These are phyloP conservation scores for Solanum sejunctum DNA, from an alignment of 257 asterid genomes.

Conservation along the genomic window DNA sequence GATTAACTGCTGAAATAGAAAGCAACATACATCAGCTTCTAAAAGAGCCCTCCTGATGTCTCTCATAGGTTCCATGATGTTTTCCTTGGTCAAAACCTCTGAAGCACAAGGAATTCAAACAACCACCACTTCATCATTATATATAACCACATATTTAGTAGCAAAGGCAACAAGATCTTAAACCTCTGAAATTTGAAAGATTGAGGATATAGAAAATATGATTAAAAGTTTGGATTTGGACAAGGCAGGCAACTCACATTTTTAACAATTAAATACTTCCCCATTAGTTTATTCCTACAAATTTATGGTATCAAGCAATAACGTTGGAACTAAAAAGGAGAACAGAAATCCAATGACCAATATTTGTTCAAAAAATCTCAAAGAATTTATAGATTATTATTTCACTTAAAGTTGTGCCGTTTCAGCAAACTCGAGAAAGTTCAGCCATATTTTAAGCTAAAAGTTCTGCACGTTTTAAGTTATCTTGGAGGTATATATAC, in stretches of 20 bases:
- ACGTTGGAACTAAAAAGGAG: neutral
- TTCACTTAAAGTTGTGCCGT: no score
- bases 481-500: no score
- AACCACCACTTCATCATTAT: neutral
- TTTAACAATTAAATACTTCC: neutral
- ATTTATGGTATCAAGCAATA: neutral
- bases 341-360: neutral
- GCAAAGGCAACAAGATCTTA: neutral
- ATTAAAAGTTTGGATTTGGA: neutral
- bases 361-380: no score
- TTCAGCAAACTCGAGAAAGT: no score
- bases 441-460: no score
- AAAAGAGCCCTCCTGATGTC: slow-evolving; percentile 92
- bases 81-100: slow-evolving; percentile 95
- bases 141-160: neutral
- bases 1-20: neutral
- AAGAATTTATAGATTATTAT: no score
- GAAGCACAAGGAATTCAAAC: slow-evolving; percentile 6
- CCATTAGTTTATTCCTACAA: neutral
- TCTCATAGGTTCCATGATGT: slow-evolving; percentile 91
- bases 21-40: slow-evolving; percentile 81
- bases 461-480: no score
- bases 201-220: neutral
- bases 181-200: neutral
- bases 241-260: neutral